Evolutionary conservation across 176 grass and related monocot genomes (phyloP), one percentile per base, ranked within the genome.

Genomic region (Chrysopogon serrulatus): DNA sequence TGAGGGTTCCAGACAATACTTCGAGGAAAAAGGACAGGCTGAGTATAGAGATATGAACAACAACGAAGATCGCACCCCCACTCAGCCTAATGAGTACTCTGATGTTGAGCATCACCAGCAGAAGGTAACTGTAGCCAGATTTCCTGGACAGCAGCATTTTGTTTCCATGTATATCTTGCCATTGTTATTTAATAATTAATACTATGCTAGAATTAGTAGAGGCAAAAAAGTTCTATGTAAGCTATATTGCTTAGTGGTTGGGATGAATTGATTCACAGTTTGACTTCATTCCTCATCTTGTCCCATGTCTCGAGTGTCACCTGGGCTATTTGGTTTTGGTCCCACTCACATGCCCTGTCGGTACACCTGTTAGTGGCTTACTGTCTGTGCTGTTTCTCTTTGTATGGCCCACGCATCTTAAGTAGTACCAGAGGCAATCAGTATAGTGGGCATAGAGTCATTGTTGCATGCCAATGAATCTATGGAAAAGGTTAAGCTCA

Each of bases 31-130:
- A 51, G 85, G 86, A 77, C 79, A 85, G 63, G 62, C 13, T 7
- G 87, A 88, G 24, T 78, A 74, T 68, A 90, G 73, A 69, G 82
- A 90, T 87, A 30, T 64, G 77, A 88, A 85, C 53, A 87, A 73
- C n/a, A 85, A 86, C 40, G 82, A 68, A 43, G 89, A 87, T n/a
- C 68, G 36, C 75, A 79, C 82, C 72, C 47, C 78, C 33, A 51
- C 65, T 71, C 84, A 71, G 78, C 88, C 79, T 78, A 79, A 91
- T 63, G 82, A 85, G 18, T 51, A 84, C 57, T 76, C 82, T 14
- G 61, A 42, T 78, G 60, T 45, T 56, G 65, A 54, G 7, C 72
- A 79, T 78, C 66, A 79, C 27, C 73, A 86, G 54, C 77, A 83
- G 5, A 83, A 87, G 91, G 87, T 85, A 90, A 87, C 48, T 81